A percentile compares a stretch with the other conserved stretches of the same genome.
Evolutionary conservation across 2,329 filamentous ascomycete species (phyloP).

Genomic region (Phyllosticta citriasiana): DNA sequence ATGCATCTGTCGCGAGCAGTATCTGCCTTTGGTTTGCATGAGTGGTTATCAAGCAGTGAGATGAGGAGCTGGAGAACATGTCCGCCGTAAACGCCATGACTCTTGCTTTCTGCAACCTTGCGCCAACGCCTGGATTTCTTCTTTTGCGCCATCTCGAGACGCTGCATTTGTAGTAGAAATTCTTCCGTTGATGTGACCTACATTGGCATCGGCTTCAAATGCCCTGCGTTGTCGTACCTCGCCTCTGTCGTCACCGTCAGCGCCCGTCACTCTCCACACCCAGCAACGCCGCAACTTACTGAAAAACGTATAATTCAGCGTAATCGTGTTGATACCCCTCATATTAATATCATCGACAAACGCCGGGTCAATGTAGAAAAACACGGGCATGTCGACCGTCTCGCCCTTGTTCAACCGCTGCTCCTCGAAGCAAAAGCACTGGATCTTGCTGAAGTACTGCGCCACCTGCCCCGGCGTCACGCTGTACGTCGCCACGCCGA

Average conservation of each 20-base stretch:
- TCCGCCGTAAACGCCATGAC: neutral
- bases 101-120: neutral
- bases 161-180: neutral
- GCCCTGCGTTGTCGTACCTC: slow-evolving; percentile 67
- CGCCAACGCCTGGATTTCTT: neutral
- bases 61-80: neutral
- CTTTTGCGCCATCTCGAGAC: neutral
- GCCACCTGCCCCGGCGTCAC: slow-evolving; percentile 93
- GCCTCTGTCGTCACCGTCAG: slow-evolving; percentile 47
- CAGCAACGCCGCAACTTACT: slow-evolving; percentile 50
- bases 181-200: neutral
- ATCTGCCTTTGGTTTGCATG: neutral
- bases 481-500: slow-evolving; percentile 94
- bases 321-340: slow-evolving; percentile 90
- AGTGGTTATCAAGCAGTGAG: neutral
- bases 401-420: slow-evolving; percentile 90
- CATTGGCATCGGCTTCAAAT: slow-evolving; percentile 45
- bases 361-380: slow-evolving; percentile 97
- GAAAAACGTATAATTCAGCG: slow-evolving; percentile 95
- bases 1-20: neutral
- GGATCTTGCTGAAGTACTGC: slow-evolving; percentile 98
- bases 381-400: slow-evolving; percentile 98
- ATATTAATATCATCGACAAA: slow-evolving; percentile 86
- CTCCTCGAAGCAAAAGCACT: slow-evolving; percentile 97
- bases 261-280: neutral